Evolutionary conservation across 805 yeast genomes (phyloP), one percentile per base, ranked within the genome.

Genomic region (Wickerhamiella galacta): DNA sequence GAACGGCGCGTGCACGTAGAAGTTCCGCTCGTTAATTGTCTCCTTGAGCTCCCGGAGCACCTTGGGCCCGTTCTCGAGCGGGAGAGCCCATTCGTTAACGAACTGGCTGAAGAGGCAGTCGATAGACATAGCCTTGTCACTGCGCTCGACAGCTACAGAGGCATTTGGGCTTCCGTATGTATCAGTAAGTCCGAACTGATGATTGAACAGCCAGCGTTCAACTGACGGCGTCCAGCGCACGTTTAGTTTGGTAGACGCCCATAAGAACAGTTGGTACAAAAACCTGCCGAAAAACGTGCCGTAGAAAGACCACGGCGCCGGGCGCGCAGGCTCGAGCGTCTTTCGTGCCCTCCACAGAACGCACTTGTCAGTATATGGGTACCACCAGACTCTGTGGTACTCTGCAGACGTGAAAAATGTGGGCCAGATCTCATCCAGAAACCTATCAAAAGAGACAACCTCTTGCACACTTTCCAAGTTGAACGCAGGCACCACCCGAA

Each of bases 61-160:
- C 33, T 71, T 76, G 6, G 75, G 75, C 4, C 95, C 95, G 41
- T 71, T 67, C 16, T 58, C 65, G 48, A 87, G 58, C 15, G 96
- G 96, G 31, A 92, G 70, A n/a, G 90, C 83, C 96, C 96, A 87
- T 58, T 87, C 98, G 51, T 85, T 74, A 32, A 87, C 96, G 56
- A 74, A 85, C 55, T 87, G 98, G 28, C 83, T 73, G 54, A 82
- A 87, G 44, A 87, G 60, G 53, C 96, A 90, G 59, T 90, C 96
- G 93, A 87, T 81, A 54, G 80, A 82, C 47, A 87, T 70, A 5
- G 87, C 94, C 38, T 77, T 80, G 28, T 80, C 87, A 3, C 93
- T 76, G 37, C 70, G 67, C 47, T 75, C 82, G 8, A 85, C 81
- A 2, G 80, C 77, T 31, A 68, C 56, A 34, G 68, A 73, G 20